These are phyloP conservation scores for Taphrina flavorubra DNA, from an alignment of 1,139 yeast species.

Conservation along the genomic window DNA sequence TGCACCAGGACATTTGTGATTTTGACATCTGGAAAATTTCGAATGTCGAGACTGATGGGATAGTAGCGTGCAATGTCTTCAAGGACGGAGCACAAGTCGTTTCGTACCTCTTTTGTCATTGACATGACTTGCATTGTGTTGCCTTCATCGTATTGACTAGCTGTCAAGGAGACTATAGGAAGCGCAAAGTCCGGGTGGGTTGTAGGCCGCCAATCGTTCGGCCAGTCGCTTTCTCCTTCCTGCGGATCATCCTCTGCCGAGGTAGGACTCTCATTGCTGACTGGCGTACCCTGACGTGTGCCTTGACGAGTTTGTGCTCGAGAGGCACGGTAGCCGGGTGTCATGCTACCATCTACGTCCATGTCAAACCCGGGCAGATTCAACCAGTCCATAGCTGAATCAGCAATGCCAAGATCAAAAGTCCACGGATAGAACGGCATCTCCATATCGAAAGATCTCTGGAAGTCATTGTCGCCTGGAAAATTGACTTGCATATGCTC, in stretches of 20 bases:
- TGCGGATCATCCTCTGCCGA: neutral
- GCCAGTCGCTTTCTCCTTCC: slow-evolving; percentile 3
- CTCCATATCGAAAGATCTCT: neutral
- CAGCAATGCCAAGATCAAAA: slow-evolving; percentile 1
- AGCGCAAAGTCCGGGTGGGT: neutral
- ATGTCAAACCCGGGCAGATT: slow-evolving; percentile 4
- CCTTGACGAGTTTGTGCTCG: slow-evolving; percentile 8
- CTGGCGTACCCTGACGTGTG: slow-evolving; percentile 6
- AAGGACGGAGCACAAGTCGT: neutral
- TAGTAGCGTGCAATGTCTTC: slow-evolving; percentile 1
- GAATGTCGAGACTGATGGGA: neutral
- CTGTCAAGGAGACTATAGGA: neutral
- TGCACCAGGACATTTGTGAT: slow-evolving; percentile 8
- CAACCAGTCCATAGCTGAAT: slow-evolving; percentile 7
- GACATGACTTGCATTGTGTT: slow-evolving; percentile 2
- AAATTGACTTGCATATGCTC: neutral
- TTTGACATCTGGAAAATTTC: neutral
- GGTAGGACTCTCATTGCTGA: neutral
- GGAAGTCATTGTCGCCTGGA: neutral
- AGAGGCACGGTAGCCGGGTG: slow-evolving; percentile 1
- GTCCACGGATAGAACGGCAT: slow-evolving; percentile 3
- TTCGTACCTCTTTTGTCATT: neutral
- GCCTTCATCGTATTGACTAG: neutral
- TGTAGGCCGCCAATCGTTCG: neutral
- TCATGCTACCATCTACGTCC: slow-evolving; percentile 1